Evolutionary conservation across 805 yeast species (phyloP), one percentile per base, ranked within the genome.

Genomic region (Barnettozyma botsteinii): DNA sequence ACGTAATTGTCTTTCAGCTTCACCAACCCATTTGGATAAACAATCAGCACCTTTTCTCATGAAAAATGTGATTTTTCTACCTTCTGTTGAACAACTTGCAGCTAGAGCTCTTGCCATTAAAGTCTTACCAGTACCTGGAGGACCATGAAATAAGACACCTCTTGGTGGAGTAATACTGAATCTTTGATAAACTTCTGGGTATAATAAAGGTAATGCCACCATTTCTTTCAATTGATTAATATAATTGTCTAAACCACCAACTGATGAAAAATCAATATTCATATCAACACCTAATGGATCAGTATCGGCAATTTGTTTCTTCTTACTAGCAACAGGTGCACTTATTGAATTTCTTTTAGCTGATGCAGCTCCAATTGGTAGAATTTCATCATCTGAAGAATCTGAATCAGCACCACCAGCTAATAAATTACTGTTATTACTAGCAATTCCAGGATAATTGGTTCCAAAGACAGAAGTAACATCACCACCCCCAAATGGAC

Each of bases 11-110:
- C 98, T 73, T 63, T 93, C 98, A 6, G 98, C 98, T 62, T 93
- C 98, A 54, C 98, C 98, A 4, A 93, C 98, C 98, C 98, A 93
- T 65, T 93, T 93, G 33, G 96, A 85, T 51, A 93, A 67, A 57
- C 95, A 85, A 60, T 93, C 98, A 0, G 98, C 98, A 48, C 98
- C 99, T 59, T 93, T 93, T 47, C 99, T 69, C 98, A 93, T 93
- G 63, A 88, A 93, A 56, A 93, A 93, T 0, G 98, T 88, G 42
- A 93, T 88, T 50, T 93, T 91, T 45, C 82, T 70, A 12, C 81
- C 80, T 14, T 85, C 80, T 0, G 94, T 77, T 0, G 96, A 85
- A 52, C 96, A 88, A 49, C 95, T 85, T 0, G 98, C 93, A 2
- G 98, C 98, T 37, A 93, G 67, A 0, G 98, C 98, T 44, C 98